Evolutionary conservation across 345 rosid genomes (phyloP).

Genomic region (Odontarrhena argentea): DNA sequence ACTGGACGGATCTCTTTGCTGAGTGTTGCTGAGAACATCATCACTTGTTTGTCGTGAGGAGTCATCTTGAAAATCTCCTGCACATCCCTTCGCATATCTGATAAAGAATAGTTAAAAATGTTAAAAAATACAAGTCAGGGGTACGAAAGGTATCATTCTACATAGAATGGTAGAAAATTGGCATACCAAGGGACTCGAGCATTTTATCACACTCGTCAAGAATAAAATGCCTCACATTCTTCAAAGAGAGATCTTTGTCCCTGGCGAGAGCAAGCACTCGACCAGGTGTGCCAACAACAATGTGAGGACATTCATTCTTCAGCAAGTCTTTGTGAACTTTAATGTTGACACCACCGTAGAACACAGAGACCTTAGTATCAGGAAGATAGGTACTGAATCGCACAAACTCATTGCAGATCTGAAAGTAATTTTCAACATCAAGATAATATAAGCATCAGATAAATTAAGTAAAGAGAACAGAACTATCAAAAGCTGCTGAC

Average conservation of each 20-base stretch:
- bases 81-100: constrained; percentile 98
- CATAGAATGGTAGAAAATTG: neutral
- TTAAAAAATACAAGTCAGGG: neutral
- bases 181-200: constrained; percentile 95
- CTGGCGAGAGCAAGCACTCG: constrained; percentile 85
- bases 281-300: constrained; percentile 98
- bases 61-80: constrained; percentile 99
- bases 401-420: constrained; percentile 97
- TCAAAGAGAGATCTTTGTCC: constrained; percentile 93
- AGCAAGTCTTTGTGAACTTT: constrained; percentile 86
- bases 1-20: constrained; percentile 99
- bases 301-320: constrained; percentile 98
- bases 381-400: constrained; percentile 95
- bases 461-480: neutral
- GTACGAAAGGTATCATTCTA: neutral
- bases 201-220: constrained; percentile 99
- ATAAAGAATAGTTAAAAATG: neutral
- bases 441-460: neutral
- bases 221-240: constrained; percentile 99
- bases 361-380: constrained; percentile 92
- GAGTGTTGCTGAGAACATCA: constrained; percentile 99
- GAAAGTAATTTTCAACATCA: constrained; percentile 14
- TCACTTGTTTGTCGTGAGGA: constrained; percentile 99
- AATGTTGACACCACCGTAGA: constrained; percentile 93
- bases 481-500: neutral